Percentiles rank a stretch among this genome's conserved stretches.
Conservation (phyloP, 2,329 filamentous ascomycete genomes). For the Endothia cerciana region DNA sequence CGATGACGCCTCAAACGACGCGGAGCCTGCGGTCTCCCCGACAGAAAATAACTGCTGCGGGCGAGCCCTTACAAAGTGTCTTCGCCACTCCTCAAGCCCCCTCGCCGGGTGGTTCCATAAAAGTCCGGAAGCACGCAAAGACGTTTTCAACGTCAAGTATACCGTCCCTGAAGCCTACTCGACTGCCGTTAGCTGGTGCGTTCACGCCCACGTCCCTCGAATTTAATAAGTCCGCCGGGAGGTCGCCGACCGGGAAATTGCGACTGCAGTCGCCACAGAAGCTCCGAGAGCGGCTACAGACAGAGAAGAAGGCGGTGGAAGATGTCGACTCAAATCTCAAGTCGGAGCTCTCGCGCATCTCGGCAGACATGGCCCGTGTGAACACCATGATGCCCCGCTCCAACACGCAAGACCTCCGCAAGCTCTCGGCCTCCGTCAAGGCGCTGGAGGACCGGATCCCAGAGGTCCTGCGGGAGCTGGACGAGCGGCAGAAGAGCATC, state of each 20-base stretch:
- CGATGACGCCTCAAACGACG: slow-evolving; percentile 50
- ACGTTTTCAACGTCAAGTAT: slow-evolving; percentile 58
- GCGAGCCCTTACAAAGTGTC: slow-evolving; percentile 21
- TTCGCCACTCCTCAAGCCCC: slow-evolving; percentile 26
- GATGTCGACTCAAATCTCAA: slow-evolving; percentile 71
- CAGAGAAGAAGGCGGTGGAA: slow-evolving; percentile 75
- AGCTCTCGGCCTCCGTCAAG: slow-evolving; percentile 61
- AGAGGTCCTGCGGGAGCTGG: slow-evolving; percentile 60
- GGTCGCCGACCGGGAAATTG: slow-evolving; percentile 52
- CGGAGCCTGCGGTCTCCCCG: slow-evolving; percentile 47
- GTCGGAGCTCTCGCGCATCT: slow-evolving; percentile 78
- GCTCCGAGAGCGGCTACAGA: slow-evolving; percentile 81
- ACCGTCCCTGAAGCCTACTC: slow-evolving; percentile 54
- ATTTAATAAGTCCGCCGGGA: slow-evolving; percentile 39
- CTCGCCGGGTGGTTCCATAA: slow-evolving; percentile 26
- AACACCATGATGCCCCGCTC: slow-evolving; percentile 45
- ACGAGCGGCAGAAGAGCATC: slow-evolving; percentile 64
- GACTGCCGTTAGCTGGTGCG: slow-evolving; percentile 34
- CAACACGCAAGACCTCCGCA: slow-evolving; percentile 49
- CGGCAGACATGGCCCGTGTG: slow-evolving; percentile 73
- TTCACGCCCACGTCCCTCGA: slow-evolving; percentile 33
- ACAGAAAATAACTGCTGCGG: slow-evolving; percentile 51
- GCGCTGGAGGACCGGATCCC: slow-evolving; percentile 71
- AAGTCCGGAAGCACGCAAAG: slow-evolving; percentile 46
- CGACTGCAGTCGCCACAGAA: slow-evolving; percentile 74